These are phyloP conservation scores for Passiflora organensis DNA, from an alignment of 345 rosid species.

Conservation along the genomic window DNA sequence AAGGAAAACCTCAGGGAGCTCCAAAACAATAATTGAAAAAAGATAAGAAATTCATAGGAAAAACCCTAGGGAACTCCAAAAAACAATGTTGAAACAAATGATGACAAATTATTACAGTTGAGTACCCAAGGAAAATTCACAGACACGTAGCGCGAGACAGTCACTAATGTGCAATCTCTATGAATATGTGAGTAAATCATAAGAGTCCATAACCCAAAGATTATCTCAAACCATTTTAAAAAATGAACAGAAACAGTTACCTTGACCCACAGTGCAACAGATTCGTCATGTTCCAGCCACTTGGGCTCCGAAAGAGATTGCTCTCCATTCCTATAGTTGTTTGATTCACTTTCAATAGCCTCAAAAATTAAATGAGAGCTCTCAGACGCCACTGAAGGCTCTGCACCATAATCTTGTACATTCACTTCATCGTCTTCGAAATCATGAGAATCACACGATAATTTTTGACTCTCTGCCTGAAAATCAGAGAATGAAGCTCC, in stretches of 20 bases:
- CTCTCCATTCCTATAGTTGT: conserved; percentile 47
- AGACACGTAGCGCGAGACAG: not conserved
- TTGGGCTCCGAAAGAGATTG: conserved; percentile 55
- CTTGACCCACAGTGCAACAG: conserved; percentile 96
- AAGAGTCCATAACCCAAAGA: no score
- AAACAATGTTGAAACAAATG: not conserved
- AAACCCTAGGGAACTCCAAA: not conserved
- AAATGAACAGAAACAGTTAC: conserved; percentile 33
- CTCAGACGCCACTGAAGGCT: conserved; percentile 37
- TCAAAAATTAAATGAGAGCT: conserved; percentile 39
- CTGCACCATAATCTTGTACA: conserved; percentile 29
- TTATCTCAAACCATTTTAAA: conserved; percentile 2
- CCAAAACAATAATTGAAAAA: not conserved
- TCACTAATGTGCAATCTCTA: no score
- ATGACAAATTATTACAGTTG: not conserved
- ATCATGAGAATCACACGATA: conserved; percentile 45
- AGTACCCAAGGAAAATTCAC: conserved; percentile 6
- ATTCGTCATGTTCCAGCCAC: conserved; percentile 80
- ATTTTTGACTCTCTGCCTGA: conserved; percentile 40
- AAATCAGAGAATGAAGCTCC: conserved; percentile 40
- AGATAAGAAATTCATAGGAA: not conserved
- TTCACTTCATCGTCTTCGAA: conserved; percentile 44
- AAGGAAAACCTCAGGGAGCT: not conserved
- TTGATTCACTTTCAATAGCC: conserved; percentile 47
- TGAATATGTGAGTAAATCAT: no score